phyloP scores from a whole-genome alignment of 371 early-diverging fungal species.

The Apophysomyces ossiformis region DNA sequence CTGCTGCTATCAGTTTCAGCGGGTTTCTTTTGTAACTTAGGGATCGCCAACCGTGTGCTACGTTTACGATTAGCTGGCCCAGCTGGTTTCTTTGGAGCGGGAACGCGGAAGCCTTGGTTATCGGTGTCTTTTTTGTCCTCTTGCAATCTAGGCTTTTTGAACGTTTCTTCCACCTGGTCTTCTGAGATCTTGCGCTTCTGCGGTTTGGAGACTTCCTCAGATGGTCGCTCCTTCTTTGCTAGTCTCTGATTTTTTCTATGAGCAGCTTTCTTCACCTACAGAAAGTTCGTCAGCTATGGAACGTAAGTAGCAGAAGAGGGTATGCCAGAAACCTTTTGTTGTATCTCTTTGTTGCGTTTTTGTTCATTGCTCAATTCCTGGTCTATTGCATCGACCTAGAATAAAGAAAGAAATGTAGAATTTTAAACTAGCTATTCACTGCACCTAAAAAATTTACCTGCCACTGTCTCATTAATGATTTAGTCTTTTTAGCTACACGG shows the following conservation, averaged over 20 bases:
- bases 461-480: conserved; percentile 35
- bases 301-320: not conserved
- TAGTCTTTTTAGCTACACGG: conserved; percentile 31
- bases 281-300: not conserved
- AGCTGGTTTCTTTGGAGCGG: not conserved
- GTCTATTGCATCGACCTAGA: conserved; percentile 13
- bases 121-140: conserved; percentile 6
- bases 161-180: not conserved
- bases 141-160: not conserved
- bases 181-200: conserved; percentile 23
- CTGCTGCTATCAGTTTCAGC: conserved; percentile 1
- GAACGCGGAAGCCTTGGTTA: conserved; percentile 12
- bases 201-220: not conserved
- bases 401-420: not conserved
- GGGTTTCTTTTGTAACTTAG: conserved; percentile 1
- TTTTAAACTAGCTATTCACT: not conserved
- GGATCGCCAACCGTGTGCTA: not conserved
- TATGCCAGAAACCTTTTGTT: conserved; percentile 14
- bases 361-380: conserved; percentile 13
- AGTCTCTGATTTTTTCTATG: conserved; percentile 32
- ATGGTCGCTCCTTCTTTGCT: conserved; percentile 17
- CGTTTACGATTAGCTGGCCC: not conserved
- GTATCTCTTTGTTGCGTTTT: conserved; percentile 15
- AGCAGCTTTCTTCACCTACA: conserved; percentile 35
- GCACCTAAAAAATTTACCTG: conserved; percentile 12